Base-by-base conservation (phyloP, 306 rosid species). In the Cicer judaicum region DNA sequence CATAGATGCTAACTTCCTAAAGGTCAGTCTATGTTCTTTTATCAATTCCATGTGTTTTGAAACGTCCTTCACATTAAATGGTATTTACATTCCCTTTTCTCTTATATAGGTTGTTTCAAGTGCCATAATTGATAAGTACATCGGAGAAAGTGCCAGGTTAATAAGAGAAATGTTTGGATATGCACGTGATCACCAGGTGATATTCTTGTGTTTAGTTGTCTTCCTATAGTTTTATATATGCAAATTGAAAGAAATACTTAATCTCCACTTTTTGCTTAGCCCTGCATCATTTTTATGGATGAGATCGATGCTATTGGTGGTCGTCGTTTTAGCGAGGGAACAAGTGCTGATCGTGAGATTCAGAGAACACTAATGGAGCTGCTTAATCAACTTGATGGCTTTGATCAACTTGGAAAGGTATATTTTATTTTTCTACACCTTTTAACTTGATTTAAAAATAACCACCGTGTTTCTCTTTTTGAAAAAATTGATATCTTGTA, bases 271-370 rank as follows among this genome's bases (percentile, higher is more conserved):
- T 73, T 64, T 73, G 61, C 74, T 21, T 63, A 95, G 98, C 99
- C 99, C 42, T 95, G 99, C 90, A 95, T 95, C 82, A 95, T 95
- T 53, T 95, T 95, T 80, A 95, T 95, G 99, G 99, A 95, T 52
- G 99, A 95, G 85, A 95, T 95, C 15, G 99, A 95, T 81, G 99
- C 98, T 81, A 95, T 95, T 81, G 99, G 99, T 78, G 99, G 99
- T 46, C 96, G 98, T 43, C 97, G 99, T 60, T 90, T 95, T 72
- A 95, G 96, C 50, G 95, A 89, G 80, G 99, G 99, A 81, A 95
- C 98, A 61, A 92, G 99, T 81, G 96, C 96, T 3, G 99, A 95
- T 75, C 96, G 99, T 78, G 99, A 95, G 83, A 90, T 95, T 83
- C 99, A 95, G 56, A 88, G 99, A 80, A 95, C 99, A 7, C 81